Conservation (phyloP, 1,139 yeast genomes). For the Arxiozyma heterogenica region DNA sequence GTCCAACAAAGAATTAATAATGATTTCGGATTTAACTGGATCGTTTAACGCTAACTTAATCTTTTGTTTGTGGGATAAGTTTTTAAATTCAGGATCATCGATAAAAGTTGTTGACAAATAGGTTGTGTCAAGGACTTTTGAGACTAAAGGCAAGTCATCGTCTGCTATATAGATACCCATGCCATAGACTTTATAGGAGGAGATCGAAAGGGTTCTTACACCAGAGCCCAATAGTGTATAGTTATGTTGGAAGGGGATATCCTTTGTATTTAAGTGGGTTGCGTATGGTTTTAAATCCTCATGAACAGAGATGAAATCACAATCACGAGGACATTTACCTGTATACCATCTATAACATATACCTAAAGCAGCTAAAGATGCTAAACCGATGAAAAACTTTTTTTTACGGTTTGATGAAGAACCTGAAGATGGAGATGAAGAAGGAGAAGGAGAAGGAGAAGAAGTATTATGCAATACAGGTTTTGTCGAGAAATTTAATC, state of each 20-base stretch:
- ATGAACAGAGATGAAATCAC: slow-evolving; percentile 33
- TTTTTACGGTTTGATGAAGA: neutral
- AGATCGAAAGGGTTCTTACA: slow-evolving; percentile 69
- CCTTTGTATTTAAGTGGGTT: neutral
- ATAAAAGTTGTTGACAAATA: slow-evolving; percentile 31
- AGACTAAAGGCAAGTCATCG: slow-evolving; percentile 43
- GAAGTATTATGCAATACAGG: neutral
- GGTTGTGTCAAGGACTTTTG: slow-evolving; percentile 38
- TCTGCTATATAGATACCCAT: slow-evolving; percentile 68
- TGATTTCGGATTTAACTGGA: slow-evolving; percentile 43
- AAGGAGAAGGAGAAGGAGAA: neutral
- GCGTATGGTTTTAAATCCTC: slow-evolving; percentile 48
- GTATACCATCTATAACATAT: neutral
- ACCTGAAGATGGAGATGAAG: neutral
- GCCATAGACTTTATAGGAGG: slow-evolving; percentile 79
- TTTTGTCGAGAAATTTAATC: neutral
- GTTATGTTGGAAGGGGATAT: slow-evolving; percentile 13
- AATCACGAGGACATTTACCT: neutral
- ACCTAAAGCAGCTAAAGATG: neutral
- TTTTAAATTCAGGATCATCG: slow-evolving; percentile 20
- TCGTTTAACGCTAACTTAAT: slow-evolving; percentile 51
- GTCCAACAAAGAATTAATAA: slow-evolving; percentile 49
- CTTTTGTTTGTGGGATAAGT: slow-evolving; percentile 36
- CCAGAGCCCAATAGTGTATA: slow-evolving; percentile 68
- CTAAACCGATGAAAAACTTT: neutral